A percentile compares a stretch with the other conserved stretches of the same genome.
phyloP scores from a whole-genome alignment of 176 grass and related monocot species.

The Avena eriantha region DNA sequence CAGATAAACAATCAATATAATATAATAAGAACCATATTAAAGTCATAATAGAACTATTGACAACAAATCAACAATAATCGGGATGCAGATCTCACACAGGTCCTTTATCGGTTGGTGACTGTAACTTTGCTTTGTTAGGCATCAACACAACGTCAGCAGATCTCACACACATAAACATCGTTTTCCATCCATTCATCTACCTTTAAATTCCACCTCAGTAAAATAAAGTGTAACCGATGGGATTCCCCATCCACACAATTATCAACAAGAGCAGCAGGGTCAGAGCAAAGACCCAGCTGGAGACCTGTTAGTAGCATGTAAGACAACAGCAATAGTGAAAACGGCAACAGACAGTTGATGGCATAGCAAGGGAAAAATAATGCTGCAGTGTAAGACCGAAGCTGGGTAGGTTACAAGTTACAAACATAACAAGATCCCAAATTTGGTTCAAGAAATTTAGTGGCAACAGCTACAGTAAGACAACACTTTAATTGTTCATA shows the following conservation, averaged over 20 bases:
- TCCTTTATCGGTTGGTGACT: neutral
- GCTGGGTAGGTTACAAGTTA: neutral
- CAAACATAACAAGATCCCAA: neutral
- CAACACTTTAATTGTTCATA: neutral
- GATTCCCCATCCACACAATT: conserved; percentile 12
- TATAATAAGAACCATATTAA: neutral
- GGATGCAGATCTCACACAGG: neutral
- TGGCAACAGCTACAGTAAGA: neutral
- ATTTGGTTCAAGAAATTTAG: conserved; percentile 9
- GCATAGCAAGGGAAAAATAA: neutral
- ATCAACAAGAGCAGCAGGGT: neutral
- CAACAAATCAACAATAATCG: conserved; percentile 9
- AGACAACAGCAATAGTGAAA: neutral
- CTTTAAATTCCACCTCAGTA: neutral
- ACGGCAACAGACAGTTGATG: neutral
- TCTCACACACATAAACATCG: neutral
- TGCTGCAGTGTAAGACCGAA: conserved; percentile 13
- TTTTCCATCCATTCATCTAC: neutral
- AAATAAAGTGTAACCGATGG: neutral
- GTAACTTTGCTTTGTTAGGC: conserved; percentile 11
- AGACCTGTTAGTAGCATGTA: neutral
- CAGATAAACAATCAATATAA: neutral
- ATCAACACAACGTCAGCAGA: conserved; percentile 21
- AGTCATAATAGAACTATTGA: conserved; percentile 32
- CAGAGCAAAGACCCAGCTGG: neutral